These are phyloP conservation scores for Datisca glomerata DNA, from an alignment of 306 rosid species.

Conservation along the genomic window DNA sequence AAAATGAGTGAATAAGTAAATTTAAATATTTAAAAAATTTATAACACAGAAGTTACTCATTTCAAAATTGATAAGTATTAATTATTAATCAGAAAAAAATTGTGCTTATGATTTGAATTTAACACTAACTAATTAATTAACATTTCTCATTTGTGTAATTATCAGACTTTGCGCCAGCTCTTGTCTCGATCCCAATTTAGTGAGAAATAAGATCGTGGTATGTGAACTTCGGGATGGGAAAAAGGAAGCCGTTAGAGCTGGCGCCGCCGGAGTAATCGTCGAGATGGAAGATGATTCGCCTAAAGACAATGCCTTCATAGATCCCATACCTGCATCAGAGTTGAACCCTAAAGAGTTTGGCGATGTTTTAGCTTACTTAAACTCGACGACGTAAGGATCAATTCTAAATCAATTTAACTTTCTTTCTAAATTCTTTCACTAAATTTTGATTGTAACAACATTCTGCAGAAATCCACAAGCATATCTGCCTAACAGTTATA, in stretches of 20 bases:
- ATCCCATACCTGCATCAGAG: not conserved
- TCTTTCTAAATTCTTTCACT: not conserved
- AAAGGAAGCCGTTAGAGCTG: not conserved
- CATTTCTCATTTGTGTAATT: too few relatives aligned
- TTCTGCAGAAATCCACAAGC: conserved; percentile 17
- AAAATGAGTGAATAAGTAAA: too few relatives aligned
- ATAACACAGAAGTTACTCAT: too few relatives aligned
- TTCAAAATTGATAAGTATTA: too few relatives aligned
- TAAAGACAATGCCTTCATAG: not conserved
- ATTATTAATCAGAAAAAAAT: too few relatives aligned
- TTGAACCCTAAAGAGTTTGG: not conserved
- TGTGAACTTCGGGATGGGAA: not conserved
- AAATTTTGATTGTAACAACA: not conserved
- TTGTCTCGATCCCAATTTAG: not conserved
- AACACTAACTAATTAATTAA: too few relatives aligned
- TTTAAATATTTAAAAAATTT: too few relatives aligned
- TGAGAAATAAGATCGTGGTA: not conserved
- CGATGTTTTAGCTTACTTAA: not conserved
- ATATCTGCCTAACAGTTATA: conserved; percentile 9
- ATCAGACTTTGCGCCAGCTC: too few relatives aligned
- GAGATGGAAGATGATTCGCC: not conserved
- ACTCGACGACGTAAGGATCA: not conserved
- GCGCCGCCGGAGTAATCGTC: not conserved
- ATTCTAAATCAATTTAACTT: not conserved
- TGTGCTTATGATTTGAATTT: too few relatives aligned